Percentiles rank a stretch among this genome's conserved stretches.
Evolutionary conservation across 192 early-diverging fungal genomes (phyloP).

Genomic region (Cladochytrium replicatum): DNA sequence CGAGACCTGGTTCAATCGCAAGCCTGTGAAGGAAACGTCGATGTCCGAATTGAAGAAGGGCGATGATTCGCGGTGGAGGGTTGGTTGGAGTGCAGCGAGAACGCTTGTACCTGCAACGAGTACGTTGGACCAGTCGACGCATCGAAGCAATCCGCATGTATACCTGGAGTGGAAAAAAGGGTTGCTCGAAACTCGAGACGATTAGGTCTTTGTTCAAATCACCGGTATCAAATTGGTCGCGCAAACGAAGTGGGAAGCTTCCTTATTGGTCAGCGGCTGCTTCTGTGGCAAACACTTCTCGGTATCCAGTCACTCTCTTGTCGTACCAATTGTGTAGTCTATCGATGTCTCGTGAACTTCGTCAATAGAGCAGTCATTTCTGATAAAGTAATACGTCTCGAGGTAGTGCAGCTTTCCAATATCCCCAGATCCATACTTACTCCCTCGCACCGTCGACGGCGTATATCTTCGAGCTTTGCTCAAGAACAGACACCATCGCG

Average conservation of each 20-base stretch:
- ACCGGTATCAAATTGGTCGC: background rate
- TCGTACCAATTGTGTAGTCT: background rate
- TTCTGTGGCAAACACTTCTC: background rate
- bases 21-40: too few species aligned
- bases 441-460: too few species aligned
- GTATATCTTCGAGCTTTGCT: too few species aligned
- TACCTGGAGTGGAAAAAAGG: background rate
- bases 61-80: too few species aligned
- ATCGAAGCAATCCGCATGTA: background rate
- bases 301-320: background rate
- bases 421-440: too few species aligned
- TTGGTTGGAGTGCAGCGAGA: too few species aligned
- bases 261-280: background rate
- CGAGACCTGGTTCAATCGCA: too few species aligned
- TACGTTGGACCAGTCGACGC: too few species aligned
- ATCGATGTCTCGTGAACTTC: background rate
- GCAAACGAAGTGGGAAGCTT: background rate
- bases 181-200: too few species aligned
- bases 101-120: too few species aligned
- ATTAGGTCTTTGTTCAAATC: background rate
- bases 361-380: background rate
- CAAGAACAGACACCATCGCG: too few species aligned
- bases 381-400: background rate
- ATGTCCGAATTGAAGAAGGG: too few species aligned
- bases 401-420: background rate